Percentiles rank a stretch among this genome's conserved stretches.
These are phyloP conservation scores for Medicago lupulina DNA, from an alignment of 306 rosid species.

Conservation along the genomic window DNA sequence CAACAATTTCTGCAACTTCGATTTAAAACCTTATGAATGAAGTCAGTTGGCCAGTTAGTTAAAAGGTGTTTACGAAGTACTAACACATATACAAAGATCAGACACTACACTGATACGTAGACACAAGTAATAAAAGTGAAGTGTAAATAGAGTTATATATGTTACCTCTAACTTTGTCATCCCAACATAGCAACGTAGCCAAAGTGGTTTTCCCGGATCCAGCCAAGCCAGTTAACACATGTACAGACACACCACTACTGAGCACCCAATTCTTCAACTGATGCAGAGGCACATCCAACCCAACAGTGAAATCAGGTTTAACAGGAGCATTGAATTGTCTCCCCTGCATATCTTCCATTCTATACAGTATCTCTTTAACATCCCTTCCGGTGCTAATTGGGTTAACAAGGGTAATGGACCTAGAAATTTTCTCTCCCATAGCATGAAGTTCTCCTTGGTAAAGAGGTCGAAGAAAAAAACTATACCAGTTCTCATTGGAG, in stretches of 20 bases:
- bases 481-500: too few species aligned
- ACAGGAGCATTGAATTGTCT: not conserved
- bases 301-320: slow-evolving; percentile 33
- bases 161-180: slow-evolving; percentile 48
- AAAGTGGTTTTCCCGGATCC: slow-evolving; percentile 64
- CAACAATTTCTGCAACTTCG: not conserved
- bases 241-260: not conserved
- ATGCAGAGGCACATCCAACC: slow-evolving; percentile 43
- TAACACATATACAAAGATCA: not conserved
- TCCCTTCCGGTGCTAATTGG: not conserved
- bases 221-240: slow-evolving; percentile 54
- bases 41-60: not conserved
- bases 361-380: not conserved
- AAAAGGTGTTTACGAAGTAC: not conserved
- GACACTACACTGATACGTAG: not conserved
- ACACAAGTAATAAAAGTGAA: not conserved
- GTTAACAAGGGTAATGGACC: not conserved
- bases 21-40: not conserved
- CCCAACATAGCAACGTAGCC: slow-evolving; percentile 50
- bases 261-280: slow-evolving; percentile 47
- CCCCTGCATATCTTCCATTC: not conserved
- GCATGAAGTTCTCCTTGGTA: not conserved
- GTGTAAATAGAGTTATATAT: not conserved
- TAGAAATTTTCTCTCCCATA: not conserved
- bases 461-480: too few species aligned